Conservation (phyloP, 306 rosid genomes). For the Cercis canadensis region DNA sequence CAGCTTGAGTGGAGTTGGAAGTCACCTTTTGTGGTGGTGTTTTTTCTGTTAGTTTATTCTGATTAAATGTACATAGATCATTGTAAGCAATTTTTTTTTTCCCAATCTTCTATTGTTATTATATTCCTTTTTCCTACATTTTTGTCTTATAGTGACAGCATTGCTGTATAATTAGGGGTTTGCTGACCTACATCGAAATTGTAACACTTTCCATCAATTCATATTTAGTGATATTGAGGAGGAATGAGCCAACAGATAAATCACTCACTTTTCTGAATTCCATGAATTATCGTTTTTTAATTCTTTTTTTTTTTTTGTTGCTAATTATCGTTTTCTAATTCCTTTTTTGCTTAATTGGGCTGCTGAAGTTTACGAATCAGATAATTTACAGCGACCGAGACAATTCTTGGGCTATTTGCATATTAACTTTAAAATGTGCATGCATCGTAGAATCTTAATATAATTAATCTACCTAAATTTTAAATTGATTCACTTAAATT, state of each 20-base stretch:
- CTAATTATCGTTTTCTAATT: no score
- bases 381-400: no score
- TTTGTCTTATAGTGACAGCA: constrained; percentile 45
- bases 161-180: constrained; percentile 54
- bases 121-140: constrained; percentile 28
- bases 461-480: no score
- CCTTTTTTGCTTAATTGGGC: no score
- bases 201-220: constrained; percentile 39
- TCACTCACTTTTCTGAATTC: not conserved
- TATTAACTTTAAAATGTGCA: no score
- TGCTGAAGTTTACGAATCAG: no score
- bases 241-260: constrained; percentile 15
- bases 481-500: no score
- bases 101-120: constrained; percentile 21
- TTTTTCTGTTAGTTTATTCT: constrained; percentile 49
- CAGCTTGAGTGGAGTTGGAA: constrained; percentile 56
- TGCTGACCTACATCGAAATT: constrained; percentile 49
- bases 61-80: constrained; percentile 82
- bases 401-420: no score
- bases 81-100: constrained; percentile 55
- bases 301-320: no score
- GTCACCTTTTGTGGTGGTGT: constrained; percentile 44
- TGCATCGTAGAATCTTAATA: no score
- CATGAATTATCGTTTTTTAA: not conserved
- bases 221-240: constrained; percentile 34